Evolutionary conservation across 169 alveolate species (phyloP).

Genomic region (Babesia bigemina): DNA sequence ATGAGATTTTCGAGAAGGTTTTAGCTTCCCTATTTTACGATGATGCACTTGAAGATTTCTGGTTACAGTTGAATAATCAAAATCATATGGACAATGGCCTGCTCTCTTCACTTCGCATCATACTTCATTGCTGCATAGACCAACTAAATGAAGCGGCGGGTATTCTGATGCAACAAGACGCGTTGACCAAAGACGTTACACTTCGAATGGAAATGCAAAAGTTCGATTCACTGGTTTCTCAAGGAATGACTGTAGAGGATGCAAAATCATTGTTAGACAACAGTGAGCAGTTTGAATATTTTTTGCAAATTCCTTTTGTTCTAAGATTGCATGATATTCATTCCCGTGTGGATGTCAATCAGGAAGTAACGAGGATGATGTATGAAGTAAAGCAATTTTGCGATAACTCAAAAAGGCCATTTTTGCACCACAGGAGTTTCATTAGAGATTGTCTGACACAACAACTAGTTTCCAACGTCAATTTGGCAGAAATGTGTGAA

Average conservation of each 20-base stretch:
- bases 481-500: neutral
- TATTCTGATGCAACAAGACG: constrained; percentile 19
- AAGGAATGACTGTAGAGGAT: constrained; percentile 35
- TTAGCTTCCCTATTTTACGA: constrained; percentile 5
- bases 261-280: constrained; percentile 1
- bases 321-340: constrained; percentile 15
- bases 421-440: neutral
- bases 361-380: neutral
- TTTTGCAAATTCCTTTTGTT: constrained; percentile 17
- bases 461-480: neutral
- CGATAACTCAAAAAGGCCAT: neutral
- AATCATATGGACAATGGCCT: neutral
- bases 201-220: constrained; percentile 29
- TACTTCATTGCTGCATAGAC: constrained; percentile 9
- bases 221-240: constrained; percentile 12
- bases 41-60: constrained; percentile 2
- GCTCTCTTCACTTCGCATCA: neutral
- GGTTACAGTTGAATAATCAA: neutral
- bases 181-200: constrained; percentile 1
- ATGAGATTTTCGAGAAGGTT: neutral
- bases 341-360: constrained; percentile 23
- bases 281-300: constrained; percentile 5
- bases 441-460: constrained; percentile 1
- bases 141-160: constrained; percentile 24
- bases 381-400: neutral